Evolutionary conservation across 2,329 filamentous ascomycete genomes (phyloP).

Genomic region (Microsporum canis): DNA sequence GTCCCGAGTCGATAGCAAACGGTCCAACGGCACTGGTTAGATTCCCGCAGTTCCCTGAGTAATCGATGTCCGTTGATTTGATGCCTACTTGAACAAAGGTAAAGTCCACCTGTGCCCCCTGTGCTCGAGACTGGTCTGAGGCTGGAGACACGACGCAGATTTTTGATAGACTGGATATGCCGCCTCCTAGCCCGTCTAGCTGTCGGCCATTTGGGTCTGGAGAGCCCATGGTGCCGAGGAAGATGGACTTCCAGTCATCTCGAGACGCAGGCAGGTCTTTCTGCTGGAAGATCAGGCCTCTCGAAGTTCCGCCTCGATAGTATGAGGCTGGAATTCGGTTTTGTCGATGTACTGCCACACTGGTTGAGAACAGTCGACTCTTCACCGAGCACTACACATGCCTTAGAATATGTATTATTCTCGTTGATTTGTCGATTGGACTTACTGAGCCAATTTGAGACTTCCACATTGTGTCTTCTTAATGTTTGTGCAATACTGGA

Average conservation of each 20-base stretch:
- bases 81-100: conserved; percentile 62
- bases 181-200: conserved; percentile 60
- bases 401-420: neutral
- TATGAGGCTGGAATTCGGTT: conserved; percentile 43
- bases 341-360: conserved; percentile 13
- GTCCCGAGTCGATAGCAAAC: conserved; percentile 47
- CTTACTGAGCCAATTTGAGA: neutral
- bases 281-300: conserved; percentile 50
- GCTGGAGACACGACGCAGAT: conserved; percentile 54
- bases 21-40: conserved; percentile 59
- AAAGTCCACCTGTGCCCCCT: conserved; percentile 52
- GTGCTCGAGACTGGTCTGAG: conserved; percentile 19
- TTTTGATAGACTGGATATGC: conserved; percentile 58
- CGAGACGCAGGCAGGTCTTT: conserved; percentile 41
- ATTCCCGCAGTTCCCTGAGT: conserved; percentile 64
- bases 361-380: neutral
- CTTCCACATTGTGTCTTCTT: neutral
- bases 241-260: conserved; percentile 42
- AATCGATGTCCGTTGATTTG: conserved; percentile 49
- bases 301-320: conserved; percentile 59
- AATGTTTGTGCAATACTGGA: neutral
- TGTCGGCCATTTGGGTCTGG: conserved; percentile 58
- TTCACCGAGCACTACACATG: neutral
- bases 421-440: neutral
- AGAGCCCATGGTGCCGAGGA: conserved; percentile 50